Conservation (phyloP, 768 basidiomycete genomes). For the Omphalotus guepiniiformis region DNA sequence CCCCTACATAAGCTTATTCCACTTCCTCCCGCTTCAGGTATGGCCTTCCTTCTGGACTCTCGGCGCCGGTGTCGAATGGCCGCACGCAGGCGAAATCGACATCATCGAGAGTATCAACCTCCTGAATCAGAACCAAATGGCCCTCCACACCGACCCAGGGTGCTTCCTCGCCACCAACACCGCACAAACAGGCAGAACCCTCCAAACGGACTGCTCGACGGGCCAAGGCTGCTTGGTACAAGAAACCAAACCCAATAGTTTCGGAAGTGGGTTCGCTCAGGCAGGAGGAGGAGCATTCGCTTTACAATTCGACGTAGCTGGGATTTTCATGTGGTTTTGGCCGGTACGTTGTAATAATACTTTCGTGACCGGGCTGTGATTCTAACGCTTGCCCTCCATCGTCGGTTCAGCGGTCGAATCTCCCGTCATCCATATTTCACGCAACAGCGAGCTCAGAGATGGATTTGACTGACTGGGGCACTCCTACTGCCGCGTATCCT, state of each 20-base stretch:
- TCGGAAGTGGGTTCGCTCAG: constrained; percentile 41
- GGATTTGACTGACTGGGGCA: constrained; percentile 35
- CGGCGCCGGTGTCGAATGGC: constrained; percentile 34
- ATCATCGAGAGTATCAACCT: constrained; percentile 62
- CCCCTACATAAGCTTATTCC: not conserved
- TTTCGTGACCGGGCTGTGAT: not conserved
- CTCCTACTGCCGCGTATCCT: constrained; percentile 40
- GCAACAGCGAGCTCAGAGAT: constrained; percentile 12
- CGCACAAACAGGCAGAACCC: constrained; percentile 27
- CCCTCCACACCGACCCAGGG: constrained; percentile 44
- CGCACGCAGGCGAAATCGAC: constrained; percentile 40
- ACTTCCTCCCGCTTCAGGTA: constrained; percentile 24
- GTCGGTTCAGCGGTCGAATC: not conserved
- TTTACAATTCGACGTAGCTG: constrained; percentile 5
- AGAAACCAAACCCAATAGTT: constrained; percentile 41
- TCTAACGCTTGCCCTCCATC: not conserved
- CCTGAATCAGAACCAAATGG: constrained; percentile 47
- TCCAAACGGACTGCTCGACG: constrained; percentile 26
- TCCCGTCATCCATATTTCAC: constrained; percentile 17
- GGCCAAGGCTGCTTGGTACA: constrained; percentile 40
- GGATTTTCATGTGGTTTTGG: constrained; percentile 9
- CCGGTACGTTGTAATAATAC: not conserved
- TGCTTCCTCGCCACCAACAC: constrained; percentile 28
- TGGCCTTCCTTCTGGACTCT: constrained; percentile 47
- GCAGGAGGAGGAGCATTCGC: constrained; percentile 44